phyloP scores from a whole-genome alignment of 768 basidiomycete species.

The Glaciozyma martinii region DNA sequence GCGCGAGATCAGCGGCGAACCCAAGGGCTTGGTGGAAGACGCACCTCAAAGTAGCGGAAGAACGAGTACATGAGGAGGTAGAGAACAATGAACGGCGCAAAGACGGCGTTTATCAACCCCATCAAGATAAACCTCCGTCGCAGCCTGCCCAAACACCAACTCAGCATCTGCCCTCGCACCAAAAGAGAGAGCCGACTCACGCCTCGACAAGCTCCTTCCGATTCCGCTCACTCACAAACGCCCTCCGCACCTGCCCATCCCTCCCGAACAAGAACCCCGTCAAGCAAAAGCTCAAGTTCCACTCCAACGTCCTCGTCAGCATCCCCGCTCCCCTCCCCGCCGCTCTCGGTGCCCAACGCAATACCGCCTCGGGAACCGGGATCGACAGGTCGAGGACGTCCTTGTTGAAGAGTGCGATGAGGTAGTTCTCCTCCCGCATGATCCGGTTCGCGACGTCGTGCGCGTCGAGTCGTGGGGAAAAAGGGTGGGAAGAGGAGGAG shows the following conservation, averaged over 20 bases:
- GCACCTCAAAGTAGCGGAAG: constrained; percentile 97
- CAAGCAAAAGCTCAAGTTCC: constrained; percentile 93
- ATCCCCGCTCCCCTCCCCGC: constrained; percentile 49
- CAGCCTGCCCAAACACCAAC: constrained; percentile 48
- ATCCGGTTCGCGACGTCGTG: constrained; percentile 98
- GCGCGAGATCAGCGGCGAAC: background rate
- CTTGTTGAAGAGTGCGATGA: constrained; percentile 96
- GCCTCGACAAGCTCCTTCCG: constrained; percentile 67
- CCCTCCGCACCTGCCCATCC: constrained; percentile 80
- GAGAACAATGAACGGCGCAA: constrained; percentile 91
- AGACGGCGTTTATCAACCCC: constrained; percentile 89
- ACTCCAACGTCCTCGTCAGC: constrained; percentile 83
- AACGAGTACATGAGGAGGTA: constrained; percentile 98
- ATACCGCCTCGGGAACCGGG: constrained; percentile 52
- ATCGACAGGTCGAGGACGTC: constrained; percentile 80
- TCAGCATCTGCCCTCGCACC: background rate
- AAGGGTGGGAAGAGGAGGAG: constrained; percentile 49
- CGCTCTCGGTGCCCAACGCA: constrained; percentile 16
- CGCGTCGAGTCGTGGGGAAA: constrained; percentile 65
- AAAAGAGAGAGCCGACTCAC: constrained; percentile 46
- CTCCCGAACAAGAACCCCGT: constrained; percentile 90
- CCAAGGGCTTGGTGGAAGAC: constrained; percentile 31
- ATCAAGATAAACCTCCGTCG: constrained; percentile 85
- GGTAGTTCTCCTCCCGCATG: constrained; percentile 95
- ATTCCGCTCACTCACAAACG: constrained; percentile 80